Evolutionary conservation across 805 yeast species (phyloP).

Genomic region (Tetrapisispora pingtungensis): DNA sequence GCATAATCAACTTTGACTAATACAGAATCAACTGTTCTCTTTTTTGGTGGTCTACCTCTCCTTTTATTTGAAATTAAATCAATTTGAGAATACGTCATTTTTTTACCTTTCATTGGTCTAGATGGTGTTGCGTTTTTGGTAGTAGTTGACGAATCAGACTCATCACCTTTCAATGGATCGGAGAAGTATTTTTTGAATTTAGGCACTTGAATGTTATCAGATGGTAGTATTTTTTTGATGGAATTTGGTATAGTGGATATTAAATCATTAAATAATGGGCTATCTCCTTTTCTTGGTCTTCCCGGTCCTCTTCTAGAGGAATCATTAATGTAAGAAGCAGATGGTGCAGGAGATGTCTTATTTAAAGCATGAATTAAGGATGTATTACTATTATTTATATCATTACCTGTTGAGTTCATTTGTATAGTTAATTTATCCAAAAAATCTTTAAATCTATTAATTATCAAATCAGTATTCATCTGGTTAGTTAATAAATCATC

Average conservation of each 20-base stretch:
- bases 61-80: conserved; percentile 13
- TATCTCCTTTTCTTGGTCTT: conserved; percentile 23
- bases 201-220: conserved; percentile 21
- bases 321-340: neutral
- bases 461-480: conserved; percentile 27
- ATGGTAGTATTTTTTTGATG: conserved; percentile 19
- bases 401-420: neutral
- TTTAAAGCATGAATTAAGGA: neutral
- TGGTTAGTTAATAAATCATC: conserved; percentile 30
- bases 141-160: neutral
- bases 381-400: neutral
- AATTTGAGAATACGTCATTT: neutral
- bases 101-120: neutral
- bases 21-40: conserved; percentile 24
- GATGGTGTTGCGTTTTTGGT: neutral
- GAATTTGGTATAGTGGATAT: conserved; percentile 5
- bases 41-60: conserved; percentile 30
- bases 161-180: conserved; percentile 16
- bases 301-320: conserved; percentile 26
- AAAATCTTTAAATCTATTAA: conserved; percentile 17
- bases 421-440: neutral
- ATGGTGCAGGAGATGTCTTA: neutral
- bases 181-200: conserved; percentile 25
- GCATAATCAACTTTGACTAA: conserved; percentile 36
- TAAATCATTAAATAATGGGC: conserved; percentile 4